phyloP scores from a whole-genome alignment of 2,329 filamentous ascomycete species.

The Aspergillus sp. region DNA sequence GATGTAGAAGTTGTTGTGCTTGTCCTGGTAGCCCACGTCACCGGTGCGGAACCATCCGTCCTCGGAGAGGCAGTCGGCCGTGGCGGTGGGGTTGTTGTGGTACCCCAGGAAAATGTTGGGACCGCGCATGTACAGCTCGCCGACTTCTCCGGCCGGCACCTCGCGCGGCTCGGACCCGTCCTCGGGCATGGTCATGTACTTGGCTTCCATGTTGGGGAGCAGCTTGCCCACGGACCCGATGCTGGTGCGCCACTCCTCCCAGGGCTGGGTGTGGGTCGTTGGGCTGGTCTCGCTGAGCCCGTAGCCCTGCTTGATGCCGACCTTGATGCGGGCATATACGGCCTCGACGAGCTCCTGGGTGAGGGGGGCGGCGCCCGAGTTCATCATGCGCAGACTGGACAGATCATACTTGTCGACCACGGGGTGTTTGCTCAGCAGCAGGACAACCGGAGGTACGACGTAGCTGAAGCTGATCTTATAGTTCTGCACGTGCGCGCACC shows the following conservation, averaged over 20 bases:
- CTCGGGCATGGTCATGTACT: slow-evolving; percentile 65
- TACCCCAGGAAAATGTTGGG: slow-evolving; percentile 65
- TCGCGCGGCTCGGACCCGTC: slow-evolving; percentile 50
- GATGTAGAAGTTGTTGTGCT: slow-evolving; percentile 79
- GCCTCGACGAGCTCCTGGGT: slow-evolving; percentile 75
- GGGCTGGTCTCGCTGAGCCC: slow-evolving; percentile 85
- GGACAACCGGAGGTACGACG: slow-evolving; percentile 78
- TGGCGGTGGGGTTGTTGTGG: slow-evolving; percentile 58
- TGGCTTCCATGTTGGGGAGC: slow-evolving; percentile 74
- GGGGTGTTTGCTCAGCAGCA: slow-evolving; percentile 77
- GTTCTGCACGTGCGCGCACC: slow-evolving; percentile 73
- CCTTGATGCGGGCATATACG: slow-evolving; percentile 68
- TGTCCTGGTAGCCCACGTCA: slow-evolving; percentile 77
- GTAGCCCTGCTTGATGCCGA: slow-evolving; percentile 89
- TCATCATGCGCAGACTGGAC: slow-evolving; percentile 74
- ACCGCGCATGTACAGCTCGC: slow-evolving; percentile 67
- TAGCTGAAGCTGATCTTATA: slow-evolving; percentile 74
- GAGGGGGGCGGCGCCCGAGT: slow-evolving; percentile 81
- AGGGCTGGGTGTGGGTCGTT: slow-evolving; percentile 69
- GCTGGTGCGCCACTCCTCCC: slow-evolving; percentile 71
- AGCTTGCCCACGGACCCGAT: slow-evolving; percentile 78
- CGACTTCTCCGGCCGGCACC: slow-evolving; percentile 60
- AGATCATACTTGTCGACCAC: slow-evolving; percentile 78
- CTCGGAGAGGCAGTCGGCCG: slow-evolving; percentile 52
- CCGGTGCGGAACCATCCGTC: slow-evolving; percentile 91